phyloP scores from a whole-genome alignment of 2,329 filamentous ascomycete species.

The Colletotrichum euphorbiae region DNA sequence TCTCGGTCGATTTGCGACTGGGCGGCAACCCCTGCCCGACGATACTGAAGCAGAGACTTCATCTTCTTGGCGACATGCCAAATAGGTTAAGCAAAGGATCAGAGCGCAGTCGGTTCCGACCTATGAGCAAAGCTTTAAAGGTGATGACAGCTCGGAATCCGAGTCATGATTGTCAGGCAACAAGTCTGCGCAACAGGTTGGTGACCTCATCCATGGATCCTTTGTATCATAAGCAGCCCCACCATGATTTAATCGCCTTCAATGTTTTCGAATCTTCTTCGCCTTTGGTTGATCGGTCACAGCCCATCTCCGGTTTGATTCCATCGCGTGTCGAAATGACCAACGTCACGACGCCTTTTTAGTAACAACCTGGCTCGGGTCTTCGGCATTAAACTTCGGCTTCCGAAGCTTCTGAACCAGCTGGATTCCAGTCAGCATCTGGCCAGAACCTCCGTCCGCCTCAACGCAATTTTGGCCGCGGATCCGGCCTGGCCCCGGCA shows the following conservation, averaged over 20 bases:
- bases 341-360: neutral
- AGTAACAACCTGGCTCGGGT: neutral
- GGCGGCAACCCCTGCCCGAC: conserved; percentile 25
- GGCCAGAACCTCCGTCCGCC: too few relatives aligned
- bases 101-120: neutral
- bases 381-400: neutral
- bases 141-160: neutral
- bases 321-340: neutral
- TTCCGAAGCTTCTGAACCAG: too few relatives aligned
- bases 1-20: conserved; percentile 32
- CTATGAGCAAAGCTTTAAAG: neutral
- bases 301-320: neutral
- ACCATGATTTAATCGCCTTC: conserved; percentile 7
- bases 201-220: conserved; percentile 17
- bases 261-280: neutral
- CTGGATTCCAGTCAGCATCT: too few relatives aligned
- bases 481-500: too few relatives aligned
- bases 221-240: neutral
- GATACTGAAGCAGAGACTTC: conserved; percentile 28
- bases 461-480: too few relatives aligned
- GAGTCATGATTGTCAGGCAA: conserved; percentile 8
- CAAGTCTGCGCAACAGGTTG: neutral
- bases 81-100: neutral
- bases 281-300: rapidly evolving
- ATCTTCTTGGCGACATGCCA: neutral